Base-by-base conservation (phyloP, 2,329 filamentous ascomycete species). In the Aspergillus sp. region DNA sequence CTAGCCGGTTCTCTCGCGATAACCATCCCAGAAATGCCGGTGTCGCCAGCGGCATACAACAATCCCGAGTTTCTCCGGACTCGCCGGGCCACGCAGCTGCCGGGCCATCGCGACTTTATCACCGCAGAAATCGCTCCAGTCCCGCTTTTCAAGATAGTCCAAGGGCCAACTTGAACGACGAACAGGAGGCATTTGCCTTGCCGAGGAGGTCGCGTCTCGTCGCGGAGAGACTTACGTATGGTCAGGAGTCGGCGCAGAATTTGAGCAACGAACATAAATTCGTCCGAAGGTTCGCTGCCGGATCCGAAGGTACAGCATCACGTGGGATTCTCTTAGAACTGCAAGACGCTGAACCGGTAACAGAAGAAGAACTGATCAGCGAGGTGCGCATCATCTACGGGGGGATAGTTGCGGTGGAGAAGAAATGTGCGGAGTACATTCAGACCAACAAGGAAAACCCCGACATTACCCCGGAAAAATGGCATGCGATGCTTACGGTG, bases 351-450 rank as follows among this genome's bases (percentile, higher is more conserved):
- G 77, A 87, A 0, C 84, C 86, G 0, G 92, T 95, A 7, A 88
- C 87, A 0, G 88, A 91, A 61, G 88, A 92, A 0, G 90, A 96
- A 65, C 81, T 96, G 0, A 85, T 91, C 0, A 86, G 87, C 0
- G 92, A 96, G 67, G 90, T 96, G 4, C 69, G 70, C 31, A 67
- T 62, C 3, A 78, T 77, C 18, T 96, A 96, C 67, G 87, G 88
- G 0, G 92, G 90, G 0, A 76, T 97, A 0, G 88, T 92, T 0
- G 91, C 95, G 86, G 90, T 96, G 0, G 94, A 98, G 71, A 86
- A 85, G 24, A 92, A 95, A 66, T 94, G 92, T n/a, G 14, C 36
- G 36, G 36, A 42, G 16, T 42, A 42, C 67, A 93, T 96, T 0
- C 89, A 96, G 56, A 88, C 96, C 1, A 90, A 94, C 65, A 87